Conservation (phyloP, 2,329 filamentous ascomycete species). For the Fusarium caatingaense region DNA sequence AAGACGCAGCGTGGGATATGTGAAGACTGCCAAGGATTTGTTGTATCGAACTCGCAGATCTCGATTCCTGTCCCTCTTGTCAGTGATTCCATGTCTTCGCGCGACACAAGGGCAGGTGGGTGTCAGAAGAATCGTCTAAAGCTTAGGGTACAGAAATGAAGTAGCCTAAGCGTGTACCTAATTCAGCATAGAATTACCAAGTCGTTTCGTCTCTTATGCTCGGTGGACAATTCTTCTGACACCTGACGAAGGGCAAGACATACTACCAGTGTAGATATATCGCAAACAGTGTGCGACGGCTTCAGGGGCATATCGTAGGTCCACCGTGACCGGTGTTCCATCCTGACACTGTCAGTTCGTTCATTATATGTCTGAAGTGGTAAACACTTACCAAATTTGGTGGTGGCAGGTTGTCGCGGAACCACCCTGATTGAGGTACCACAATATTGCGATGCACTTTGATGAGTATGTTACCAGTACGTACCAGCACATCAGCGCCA, state of each 20-base stretch:
- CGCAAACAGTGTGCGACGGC: slow-evolving; percentile 48
- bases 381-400: slow-evolving; percentile 42
- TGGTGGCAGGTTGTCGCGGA: slow-evolving; percentile 50
- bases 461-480: slow-evolving; percentile 40
- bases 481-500: slow-evolving; percentile 50
- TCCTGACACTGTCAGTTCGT: slow-evolving; percentile 41
- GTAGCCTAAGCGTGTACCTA: no score
- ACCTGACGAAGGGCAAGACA: slow-evolving; percentile 15
- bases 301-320: slow-evolving; percentile 41
- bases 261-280: slow-evolving; percentile 53
- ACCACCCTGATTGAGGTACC: slow-evolving; percentile 49
- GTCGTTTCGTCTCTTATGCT: no score
- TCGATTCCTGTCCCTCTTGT: slow-evolving; percentile 43
- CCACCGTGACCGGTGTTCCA: slow-evolving; percentile 44
- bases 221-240: no score
- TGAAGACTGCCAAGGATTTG: slow-evolving; percentile 42
- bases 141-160: no score
- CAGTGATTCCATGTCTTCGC: neutral
- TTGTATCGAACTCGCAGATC: slow-evolving; percentile 44
- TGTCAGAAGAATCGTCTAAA: no score
- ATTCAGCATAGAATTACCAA: no score
- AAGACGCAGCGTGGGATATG: slow-evolving; percentile 51
- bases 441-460: slow-evolving; percentile 53
- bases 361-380: neutral
- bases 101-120: neutral